A percentile compares a stretch with the other conserved stretches of the same genome.
These are phyloP conservation scores for Tripidium arundinaceum DNA, from an alignment of 202 grass and related monocot species.

Conservation along the genomic window DNA sequence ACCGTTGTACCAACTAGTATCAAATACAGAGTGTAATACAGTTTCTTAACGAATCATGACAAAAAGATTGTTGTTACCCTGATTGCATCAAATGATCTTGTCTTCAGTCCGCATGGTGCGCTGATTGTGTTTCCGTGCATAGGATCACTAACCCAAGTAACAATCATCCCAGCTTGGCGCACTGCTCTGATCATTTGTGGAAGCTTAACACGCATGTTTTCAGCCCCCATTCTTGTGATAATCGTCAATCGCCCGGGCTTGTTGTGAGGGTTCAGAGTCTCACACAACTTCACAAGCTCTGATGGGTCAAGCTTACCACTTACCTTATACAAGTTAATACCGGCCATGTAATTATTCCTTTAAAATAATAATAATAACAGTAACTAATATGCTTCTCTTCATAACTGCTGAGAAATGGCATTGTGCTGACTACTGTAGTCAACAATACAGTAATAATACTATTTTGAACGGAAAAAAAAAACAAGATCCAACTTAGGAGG, in stretches of 20 bases:
- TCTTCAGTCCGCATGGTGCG: slow-evolving; percentile 68
- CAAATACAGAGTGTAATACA: neutral
- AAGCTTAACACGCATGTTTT: slow-evolving; percentile 60
- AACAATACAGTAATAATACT: neutral
- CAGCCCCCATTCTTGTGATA: slow-evolving; percentile 80
- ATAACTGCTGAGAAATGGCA: neutral
- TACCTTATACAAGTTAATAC: slow-evolving; percentile 41
- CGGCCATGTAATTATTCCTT: neutral
- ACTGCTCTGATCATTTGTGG: slow-evolving; percentile 64
- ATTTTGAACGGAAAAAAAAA: too few relatives aligned
- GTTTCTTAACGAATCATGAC: neutral
- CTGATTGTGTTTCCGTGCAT: slow-evolving; percentile 81
- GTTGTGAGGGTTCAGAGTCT: slow-evolving; percentile 73
- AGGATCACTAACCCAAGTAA: slow-evolving; percentile 76
- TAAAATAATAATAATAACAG: neutral
- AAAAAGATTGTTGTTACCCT: slow-evolving; percentile 31
- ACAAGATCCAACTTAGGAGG: too few relatives aligned
- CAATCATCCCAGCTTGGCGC: slow-evolving; percentile 49
- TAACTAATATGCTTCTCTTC: neutral
- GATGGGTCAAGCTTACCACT: slow-evolving; percentile 73
- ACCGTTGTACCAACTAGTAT: neutral
- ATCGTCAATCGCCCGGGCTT: slow-evolving; percentile 68
- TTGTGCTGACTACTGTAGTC: neutral
- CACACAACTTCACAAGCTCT: slow-evolving; percentile 61
- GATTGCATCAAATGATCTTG: slow-evolving; percentile 60